Evolutionary conservation across 208 protist genomes (phyloP).

Genomic region (Vickermania ingenoplastis): DNA sequence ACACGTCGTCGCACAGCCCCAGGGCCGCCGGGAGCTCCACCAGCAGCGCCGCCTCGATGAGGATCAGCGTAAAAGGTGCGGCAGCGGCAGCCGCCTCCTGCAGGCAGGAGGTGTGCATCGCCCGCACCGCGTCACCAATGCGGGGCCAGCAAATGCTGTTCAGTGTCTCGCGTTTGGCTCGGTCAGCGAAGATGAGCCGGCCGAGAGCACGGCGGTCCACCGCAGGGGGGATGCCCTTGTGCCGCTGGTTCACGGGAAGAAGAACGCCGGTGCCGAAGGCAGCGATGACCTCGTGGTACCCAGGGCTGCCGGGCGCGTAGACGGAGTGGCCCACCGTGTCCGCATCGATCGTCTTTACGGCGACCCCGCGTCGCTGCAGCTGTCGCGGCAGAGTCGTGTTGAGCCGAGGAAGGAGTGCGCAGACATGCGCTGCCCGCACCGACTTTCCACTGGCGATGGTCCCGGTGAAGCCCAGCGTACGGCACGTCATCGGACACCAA

Average conservation of each 20-base stretch:
- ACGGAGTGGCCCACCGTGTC: conserved; percentile 60
- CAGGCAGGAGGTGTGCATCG: not conserved
- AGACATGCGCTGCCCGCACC: conserved; percentile 8
- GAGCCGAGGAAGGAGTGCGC: not conserved
- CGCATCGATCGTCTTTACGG: conserved; percentile 44
- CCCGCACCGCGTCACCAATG: conserved; percentile 35
- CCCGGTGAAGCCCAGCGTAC: conserved; percentile 57
- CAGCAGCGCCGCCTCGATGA: conserved; percentile 71
- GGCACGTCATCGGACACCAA: not conserved
- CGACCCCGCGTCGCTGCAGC: conserved; percentile 2
- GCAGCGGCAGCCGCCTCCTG: not conserved
- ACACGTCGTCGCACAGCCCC: conserved; percentile 42
- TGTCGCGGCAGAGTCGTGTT: not conserved
- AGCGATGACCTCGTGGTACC: conserved; percentile 45
- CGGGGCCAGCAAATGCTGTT: conserved; percentile 69
- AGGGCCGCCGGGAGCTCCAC: conserved; percentile 28
- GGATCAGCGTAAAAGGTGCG: conserved; percentile 23
- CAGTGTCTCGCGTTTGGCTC: conserved; percentile 26
- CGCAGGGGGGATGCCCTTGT: not conserved
- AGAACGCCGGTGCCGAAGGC: conserved; percentile 49
- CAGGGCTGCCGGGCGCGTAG: conserved; percentile 55
- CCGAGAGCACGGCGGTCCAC: conserved; percentile 52
- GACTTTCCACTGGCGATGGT: conserved; percentile 79
- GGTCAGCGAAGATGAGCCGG: conserved; percentile 40
- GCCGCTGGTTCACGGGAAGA: conserved; percentile 1